These are phyloP conservation scores for Gossypium anomalum DNA, from an alignment of 345 rosid genomes.

Conservation along the genomic window DNA sequence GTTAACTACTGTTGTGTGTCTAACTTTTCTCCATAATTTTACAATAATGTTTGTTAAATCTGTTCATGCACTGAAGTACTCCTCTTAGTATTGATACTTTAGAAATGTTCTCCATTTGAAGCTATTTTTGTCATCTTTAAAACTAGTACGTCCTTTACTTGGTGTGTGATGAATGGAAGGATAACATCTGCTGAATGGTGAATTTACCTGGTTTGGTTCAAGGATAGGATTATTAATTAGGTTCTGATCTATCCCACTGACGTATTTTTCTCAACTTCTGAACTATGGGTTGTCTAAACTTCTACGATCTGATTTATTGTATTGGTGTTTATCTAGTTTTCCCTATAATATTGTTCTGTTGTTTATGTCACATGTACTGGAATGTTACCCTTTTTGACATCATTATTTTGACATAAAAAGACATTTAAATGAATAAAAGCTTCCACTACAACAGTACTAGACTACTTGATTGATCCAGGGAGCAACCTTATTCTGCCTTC, in stretches of 20 bases:
- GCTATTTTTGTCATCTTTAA: neutral
- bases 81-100: too few species aligned
- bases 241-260: neutral
- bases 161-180: neutral
- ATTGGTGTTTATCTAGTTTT: neutral
- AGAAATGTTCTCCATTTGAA: neutral
- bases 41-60: neutral
- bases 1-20: neutral
- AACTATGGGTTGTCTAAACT: neutral
- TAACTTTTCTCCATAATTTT: neutral
- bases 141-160: neutral
- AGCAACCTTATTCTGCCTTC: neutral
- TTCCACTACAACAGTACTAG: neutral
- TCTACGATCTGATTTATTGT: neutral
- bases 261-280: neutral
- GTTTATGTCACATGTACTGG: neutral
- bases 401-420: neutral
- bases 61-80: neutral
- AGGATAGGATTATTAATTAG: constrained; percentile 1
- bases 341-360: neutral
- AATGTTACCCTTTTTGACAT: neutral
- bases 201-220: neutral
- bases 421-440: neutral
- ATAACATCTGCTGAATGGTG: neutral
- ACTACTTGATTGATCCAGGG: neutral